Percentiles rank a stretch among this genome's conserved stretches.
Evolutionary conservation across 805 yeast genomes (phyloP).

Genomic region (Kuraishia floccosa): DNA sequence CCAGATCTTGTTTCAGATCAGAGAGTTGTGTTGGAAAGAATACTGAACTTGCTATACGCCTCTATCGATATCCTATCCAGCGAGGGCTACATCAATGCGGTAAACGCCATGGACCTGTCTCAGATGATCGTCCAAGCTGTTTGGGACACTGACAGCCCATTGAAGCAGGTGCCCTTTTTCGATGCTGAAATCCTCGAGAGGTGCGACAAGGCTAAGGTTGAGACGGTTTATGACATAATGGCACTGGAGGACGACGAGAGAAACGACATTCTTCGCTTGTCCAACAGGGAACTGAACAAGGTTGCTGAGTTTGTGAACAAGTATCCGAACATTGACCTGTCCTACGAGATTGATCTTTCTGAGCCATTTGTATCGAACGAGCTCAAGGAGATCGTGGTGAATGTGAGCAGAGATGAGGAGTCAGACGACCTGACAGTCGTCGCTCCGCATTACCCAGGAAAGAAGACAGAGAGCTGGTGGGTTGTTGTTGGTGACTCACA

Average conservation of each 20-base stretch:
- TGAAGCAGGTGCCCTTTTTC: constrained; percentile 75
- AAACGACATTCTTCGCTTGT: constrained; percentile 42
- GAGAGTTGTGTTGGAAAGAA: constrained; percentile 33
- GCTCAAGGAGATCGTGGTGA: constrained; percentile 33
- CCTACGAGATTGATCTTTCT: constrained; percentile 34
- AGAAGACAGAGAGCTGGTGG: constrained; percentile 78
- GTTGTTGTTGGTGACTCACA: constrained; percentile 63
- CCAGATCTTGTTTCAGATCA: constrained; percentile 52
- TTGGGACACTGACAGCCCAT: constrained; percentile 71
- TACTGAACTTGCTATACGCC: constrained; percentile 47
- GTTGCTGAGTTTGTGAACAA: constrained; percentile 86
- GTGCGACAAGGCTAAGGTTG: constrained; percentile 44
- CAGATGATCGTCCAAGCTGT: constrained; percentile 85
- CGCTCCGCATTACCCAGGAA: constrained; percentile 46
- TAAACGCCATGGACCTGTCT: constrained; percentile 74
- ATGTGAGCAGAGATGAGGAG: constrained; percentile 65
- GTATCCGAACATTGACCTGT: constrained; percentile 76
- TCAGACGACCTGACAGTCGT: constrained; percentile 49
- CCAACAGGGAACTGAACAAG: constrained; percentile 34
- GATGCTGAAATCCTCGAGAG: constrained; percentile 36
- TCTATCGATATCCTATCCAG: constrained; percentile 67
- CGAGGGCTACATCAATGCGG: constrained; percentile 70
- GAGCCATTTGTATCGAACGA: constrained; percentile 31
- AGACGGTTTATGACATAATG: constrained; percentile 72
- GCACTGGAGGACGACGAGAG: constrained; percentile 55